Conservation (phyloP, 2,329 filamentous ascomycete genomes). For the Ceratocystis diversiconidia region DNA sequence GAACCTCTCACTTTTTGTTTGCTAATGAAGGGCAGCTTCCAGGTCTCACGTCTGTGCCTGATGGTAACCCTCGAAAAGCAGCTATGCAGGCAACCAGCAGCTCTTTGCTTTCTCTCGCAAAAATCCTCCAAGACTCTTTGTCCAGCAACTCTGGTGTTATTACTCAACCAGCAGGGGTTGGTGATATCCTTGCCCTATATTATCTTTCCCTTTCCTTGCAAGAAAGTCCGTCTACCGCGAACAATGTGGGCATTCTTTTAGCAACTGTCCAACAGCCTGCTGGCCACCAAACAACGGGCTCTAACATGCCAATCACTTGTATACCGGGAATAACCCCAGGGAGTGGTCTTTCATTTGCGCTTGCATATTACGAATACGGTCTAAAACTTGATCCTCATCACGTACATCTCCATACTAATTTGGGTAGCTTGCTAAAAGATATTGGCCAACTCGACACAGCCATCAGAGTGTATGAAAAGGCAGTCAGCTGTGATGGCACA, state of each 20-base stretch:
- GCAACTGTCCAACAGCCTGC: slow-evolving; percentile 69
- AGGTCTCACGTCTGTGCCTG: slow-evolving; percentile 57
- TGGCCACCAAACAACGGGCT: slow-evolving; percentile 20
- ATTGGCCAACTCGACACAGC: slow-evolving; percentile 84
- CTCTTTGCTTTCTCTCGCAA: slow-evolving; percentile 81
- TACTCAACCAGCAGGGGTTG: slow-evolving; percentile 55
- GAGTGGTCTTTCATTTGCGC: slow-evolving; percentile 72
- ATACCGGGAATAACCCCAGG: slow-evolving; percentile 73
- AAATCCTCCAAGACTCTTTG: slow-evolving; percentile 95
- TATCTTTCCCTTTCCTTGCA: slow-evolving; percentile 90
- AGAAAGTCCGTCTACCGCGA: slow-evolving; percentile 91
- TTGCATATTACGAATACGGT: slow-evolving; percentile 93
- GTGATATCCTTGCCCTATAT: slow-evolving; percentile 87
- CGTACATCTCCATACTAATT: slow-evolving; percentile 90
- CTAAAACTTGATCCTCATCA: slow-evolving; percentile 74
- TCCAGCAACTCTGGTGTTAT: slow-evolving; percentile 50
- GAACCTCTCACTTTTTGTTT: slow-evolving; percentile 75
- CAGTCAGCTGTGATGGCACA: slow-evolving; percentile 78
- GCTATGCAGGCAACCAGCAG: slow-evolving; percentile 92
- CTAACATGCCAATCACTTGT: slow-evolving; percentile 22
- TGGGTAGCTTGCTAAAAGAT: slow-evolving; percentile 89
- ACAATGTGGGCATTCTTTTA: slow-evolving; percentile 95
- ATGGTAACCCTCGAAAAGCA: slow-evolving; percentile 58
- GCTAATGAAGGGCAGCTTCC: slow-evolving; percentile 60
- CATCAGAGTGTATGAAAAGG: slow-evolving; percentile 94